phyloP scores from a whole-genome alignment of 108 stramenopile genomes.

The Cyclotella kingstonii region DNA sequence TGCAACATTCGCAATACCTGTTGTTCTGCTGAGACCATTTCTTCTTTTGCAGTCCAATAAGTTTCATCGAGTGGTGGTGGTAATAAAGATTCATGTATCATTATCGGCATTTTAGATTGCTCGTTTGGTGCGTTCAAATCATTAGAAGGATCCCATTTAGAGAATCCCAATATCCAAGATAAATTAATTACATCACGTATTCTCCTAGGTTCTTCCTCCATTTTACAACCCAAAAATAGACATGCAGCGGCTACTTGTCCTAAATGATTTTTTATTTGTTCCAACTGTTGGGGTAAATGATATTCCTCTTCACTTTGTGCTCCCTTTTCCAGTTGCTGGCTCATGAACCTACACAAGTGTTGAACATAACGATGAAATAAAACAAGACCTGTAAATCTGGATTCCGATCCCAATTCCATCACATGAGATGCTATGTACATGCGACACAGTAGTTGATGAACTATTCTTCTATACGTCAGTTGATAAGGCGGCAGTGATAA shows the following conservation, averaged over 20 bases:
- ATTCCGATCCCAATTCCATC: conserved; percentile 60
- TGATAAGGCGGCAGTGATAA: neutral
- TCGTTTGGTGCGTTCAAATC: neutral
- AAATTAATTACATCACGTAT: conserved; percentile 81
- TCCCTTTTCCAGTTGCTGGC: neutral
- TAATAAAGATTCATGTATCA: conserved; percentile 7
- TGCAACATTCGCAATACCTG: conserved; percentile 65
- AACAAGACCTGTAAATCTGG: conserved; percentile 56
- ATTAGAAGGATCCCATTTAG: conserved; percentile 14
- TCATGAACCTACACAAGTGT: conserved; percentile 13
- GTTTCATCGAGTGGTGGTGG: conserved; percentile 56
- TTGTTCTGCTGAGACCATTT: conserved; percentile 68
- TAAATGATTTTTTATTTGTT: conserved; percentile 30
- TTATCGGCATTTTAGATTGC: conserved; percentile 3
- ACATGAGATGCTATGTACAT: conserved; percentile 59
- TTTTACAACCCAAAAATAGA: conserved; percentile 71
- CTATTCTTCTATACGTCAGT: neutral
- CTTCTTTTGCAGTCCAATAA: conserved; percentile 74
- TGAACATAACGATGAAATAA: conserved; percentile 65
- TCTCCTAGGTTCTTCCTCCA: conserved; percentile 72
- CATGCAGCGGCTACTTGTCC: conserved; percentile 61
- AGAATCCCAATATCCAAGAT: conserved; percentile 49
- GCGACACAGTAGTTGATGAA: conserved; percentile 30
- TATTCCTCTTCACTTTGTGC: conserved; percentile 11
- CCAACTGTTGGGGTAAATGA: conserved; percentile 19